A percentile compares a stretch with the other conserved stretches of the same genome.
These are phyloP conservation scores for Panellus pusillus DNA, from an alignment of 768 basidiomycete species.

Conservation along the genomic window DNA sequence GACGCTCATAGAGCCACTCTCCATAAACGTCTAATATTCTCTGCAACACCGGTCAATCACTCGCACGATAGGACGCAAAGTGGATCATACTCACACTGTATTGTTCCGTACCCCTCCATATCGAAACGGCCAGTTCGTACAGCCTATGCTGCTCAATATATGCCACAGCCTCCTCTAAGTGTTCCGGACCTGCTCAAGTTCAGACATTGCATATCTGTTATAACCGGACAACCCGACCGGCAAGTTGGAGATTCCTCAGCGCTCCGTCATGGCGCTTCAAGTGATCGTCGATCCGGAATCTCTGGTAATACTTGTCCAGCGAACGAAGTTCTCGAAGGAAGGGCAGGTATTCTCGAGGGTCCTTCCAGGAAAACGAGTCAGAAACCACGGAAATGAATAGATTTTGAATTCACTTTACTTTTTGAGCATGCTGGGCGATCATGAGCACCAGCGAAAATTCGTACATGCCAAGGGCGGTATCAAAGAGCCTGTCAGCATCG, in stretches of 20 bases:
- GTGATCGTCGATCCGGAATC: constrained; percentile 92
- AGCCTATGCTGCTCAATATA: constrained; percentile 82
- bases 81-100: constrained; percentile 50
- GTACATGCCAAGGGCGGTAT: constrained; percentile 97
- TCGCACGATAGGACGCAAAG: background rate
- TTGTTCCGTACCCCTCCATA: constrained; percentile 69
- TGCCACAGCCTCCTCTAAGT: constrained; percentile 75
- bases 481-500: constrained; percentile 87
- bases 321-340: constrained; percentile 90
- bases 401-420: constrained; percentile 47
- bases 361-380: constrained; percentile 47
- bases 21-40: constrained; percentile 74
- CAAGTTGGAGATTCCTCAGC: constrained; percentile 67
- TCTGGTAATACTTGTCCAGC: constrained; percentile 78
- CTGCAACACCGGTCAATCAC: constrained; percentile 36
- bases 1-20: constrained; percentile 81
- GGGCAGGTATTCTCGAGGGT: constrained; percentile 95
- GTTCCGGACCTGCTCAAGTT: constrained; percentile 50
- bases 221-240: constrained; percentile 47
- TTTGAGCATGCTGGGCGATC: constrained; percentile 96
- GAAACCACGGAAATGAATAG: background rate
- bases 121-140: constrained; percentile 67
- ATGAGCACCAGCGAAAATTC: constrained; percentile 94
- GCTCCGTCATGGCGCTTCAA: constrained; percentile 76
- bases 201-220: background rate